These are phyloP conservation scores for Suillus lakei DNA, from an alignment of 768 basidiomycete species.

Conservation along the genomic window DNA sequence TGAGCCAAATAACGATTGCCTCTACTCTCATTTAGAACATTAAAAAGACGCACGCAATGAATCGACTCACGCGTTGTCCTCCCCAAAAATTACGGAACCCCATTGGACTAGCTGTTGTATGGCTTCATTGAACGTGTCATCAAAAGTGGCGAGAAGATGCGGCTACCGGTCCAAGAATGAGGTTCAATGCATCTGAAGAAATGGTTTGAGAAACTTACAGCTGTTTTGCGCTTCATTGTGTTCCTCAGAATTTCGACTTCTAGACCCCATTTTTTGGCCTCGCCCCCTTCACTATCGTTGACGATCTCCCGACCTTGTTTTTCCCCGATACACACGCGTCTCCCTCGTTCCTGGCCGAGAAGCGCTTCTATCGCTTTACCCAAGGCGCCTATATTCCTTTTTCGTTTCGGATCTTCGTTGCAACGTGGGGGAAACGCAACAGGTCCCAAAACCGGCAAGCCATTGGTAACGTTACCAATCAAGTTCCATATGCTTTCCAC, in stretches of 20 bases:
- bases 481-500: constrained; percentile 50
- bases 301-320: constrained; percentile 26
- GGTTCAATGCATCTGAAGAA: constrained; percentile 13
- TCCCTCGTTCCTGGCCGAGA: constrained; percentile 67
- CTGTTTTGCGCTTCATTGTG: constrained; percentile 58
- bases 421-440: constrained; percentile 79
- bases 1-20: constrained; percentile 79
- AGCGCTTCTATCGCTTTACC: constrained; percentile 73
- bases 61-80: constrained; percentile 63
- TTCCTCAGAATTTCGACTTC: constrained; percentile 63
- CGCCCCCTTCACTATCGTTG: constrained; percentile 59
- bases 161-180: constrained; percentile 45
- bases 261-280: constrained; percentile 80
- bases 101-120: constrained; percentile 76
- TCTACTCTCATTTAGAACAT: constrained; percentile 43
- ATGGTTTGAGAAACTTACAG: constrained; percentile 44
- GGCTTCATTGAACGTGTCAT: constrained; percentile 79
- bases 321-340: constrained; percentile 64
- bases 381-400: constrained; percentile 71
- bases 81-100: constrained; percentile 71
- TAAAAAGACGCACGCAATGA: constrained; percentile 28
- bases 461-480: constrained; percentile 57
- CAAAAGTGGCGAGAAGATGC: constrained; percentile 59
- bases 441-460: constrained; percentile 77
- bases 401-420: constrained; percentile 77